These are phyloP conservation scores for Entomophthora muscae DNA, from an alignment of 371 early-diverging fungal genomes.

Conservation along the genomic window DNA sequence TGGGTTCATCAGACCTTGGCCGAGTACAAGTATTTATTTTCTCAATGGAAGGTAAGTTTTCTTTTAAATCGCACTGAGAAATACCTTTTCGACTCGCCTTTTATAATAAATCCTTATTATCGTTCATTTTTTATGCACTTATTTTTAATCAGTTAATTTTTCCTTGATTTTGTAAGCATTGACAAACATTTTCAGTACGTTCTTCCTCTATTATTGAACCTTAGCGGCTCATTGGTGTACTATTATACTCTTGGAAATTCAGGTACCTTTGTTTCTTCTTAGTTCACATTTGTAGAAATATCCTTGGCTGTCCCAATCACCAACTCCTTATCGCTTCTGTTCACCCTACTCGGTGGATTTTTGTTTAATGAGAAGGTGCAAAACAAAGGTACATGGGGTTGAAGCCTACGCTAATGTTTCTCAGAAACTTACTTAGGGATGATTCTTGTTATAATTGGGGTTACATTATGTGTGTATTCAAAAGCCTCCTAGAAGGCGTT, in stretches of 20 bases:
- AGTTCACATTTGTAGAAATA: conserved; percentile 34
- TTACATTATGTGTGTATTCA: conserved; percentile 31
- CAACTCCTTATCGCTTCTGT: conserved; percentile 73
- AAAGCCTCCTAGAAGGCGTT: too few relatives aligned
- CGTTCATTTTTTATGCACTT: background rate
- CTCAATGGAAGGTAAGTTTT: conserved; percentile 59
- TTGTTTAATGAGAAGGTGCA: conserved; percentile 58
- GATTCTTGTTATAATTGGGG: conserved; percentile 40
- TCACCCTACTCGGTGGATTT: conserved; percentile 64
- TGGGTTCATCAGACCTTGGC: conserved; percentile 40
- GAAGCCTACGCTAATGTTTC: background rate
- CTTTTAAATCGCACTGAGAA: background rate
- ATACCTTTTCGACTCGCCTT: too few relatives aligned
- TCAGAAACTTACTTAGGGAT: conserved; percentile 42
- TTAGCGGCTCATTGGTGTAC: conserved; percentile 77
- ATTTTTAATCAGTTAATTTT: too few relatives aligned
- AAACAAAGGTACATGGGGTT: conserved; percentile 16
- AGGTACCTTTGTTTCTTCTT: conserved; percentile 16
- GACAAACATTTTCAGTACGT: conserved; percentile 33
- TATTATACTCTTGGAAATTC: conserved; percentile 76
- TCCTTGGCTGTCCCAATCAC: conserved; percentile 86
- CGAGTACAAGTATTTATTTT: conserved; percentile 59
- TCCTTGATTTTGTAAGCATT: too few relatives aligned
- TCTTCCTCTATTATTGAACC: conserved; percentile 66
- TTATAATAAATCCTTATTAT: too few relatives aligned